A percentile compares a stretch with the other conserved stretches of the same genome.
Evolutionary conservation across 768 basidiomycete genomes (phyloP).

Genomic region (Lentinula aciculospora): DNA sequence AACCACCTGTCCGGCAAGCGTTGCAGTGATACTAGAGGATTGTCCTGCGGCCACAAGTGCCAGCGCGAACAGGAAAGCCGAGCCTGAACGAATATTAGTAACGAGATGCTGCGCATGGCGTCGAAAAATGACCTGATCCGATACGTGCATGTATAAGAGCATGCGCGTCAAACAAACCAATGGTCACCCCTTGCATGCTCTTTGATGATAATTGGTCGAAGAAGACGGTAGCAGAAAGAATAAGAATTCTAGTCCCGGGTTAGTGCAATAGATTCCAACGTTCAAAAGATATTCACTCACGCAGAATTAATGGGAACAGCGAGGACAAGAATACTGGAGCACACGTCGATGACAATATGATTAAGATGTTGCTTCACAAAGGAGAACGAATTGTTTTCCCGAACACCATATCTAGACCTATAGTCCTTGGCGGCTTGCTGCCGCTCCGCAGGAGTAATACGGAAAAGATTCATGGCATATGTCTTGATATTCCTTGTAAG

Average conservation of each 20-base stretch:
- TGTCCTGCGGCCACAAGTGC: conserved; percentile 74
- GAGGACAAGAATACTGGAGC: conserved; percentile 54
- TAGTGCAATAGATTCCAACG: not conserved
- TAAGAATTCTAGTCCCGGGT: conserved; percentile 48
- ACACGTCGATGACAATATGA: conserved; percentile 53
- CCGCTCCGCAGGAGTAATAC: conserved; percentile 25
- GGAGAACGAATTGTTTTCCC: conserved; percentile 38
- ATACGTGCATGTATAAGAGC: conserved; percentile 48
- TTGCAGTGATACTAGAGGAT: conserved; percentile 72
- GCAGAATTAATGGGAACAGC: conserved; percentile 76
- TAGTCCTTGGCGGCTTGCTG: conserved; percentile 24
- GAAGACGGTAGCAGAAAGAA: conserved; percentile 70
- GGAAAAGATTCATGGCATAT: conserved; percentile 19
- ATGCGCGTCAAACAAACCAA: conserved; percentile 71
- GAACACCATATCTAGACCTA: conserved; percentile 35
- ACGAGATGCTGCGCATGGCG: not conserved
- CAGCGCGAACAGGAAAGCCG: conserved; percentile 69
- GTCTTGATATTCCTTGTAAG: conserved; percentile 10
- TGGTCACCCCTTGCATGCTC: conserved; percentile 30
- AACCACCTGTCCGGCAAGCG: conserved; percentile 74
- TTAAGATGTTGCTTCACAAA: conserved; percentile 51
- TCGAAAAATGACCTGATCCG: conserved; percentile 43
- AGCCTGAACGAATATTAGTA: conserved; percentile 28
- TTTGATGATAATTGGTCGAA: conserved; percentile 29
- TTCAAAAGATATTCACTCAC: conserved; percentile 23